Percentiles rank a stretch among this genome's conserved stretches.
Conservation (phyloP, 768 basidiomycete genomes). For the Erythrobasidium yunnanense region DNA sequence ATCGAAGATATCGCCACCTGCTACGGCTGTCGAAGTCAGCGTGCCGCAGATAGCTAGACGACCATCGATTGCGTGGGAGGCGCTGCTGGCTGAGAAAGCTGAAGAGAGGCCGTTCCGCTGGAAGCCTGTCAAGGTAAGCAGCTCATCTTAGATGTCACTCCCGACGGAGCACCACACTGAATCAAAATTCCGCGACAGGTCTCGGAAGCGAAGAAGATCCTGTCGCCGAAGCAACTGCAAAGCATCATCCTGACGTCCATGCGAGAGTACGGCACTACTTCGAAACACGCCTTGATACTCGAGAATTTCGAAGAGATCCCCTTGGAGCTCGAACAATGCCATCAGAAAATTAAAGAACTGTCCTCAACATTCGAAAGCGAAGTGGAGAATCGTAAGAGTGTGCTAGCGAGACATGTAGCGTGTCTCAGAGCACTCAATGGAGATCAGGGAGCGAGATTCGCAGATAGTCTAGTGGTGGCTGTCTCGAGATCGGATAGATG, state of each 20-base stretch:
- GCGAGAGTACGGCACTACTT: not conserved
- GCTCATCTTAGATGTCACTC: not conserved
- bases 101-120: not conserved
- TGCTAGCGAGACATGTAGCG: constrained; percentile 9
- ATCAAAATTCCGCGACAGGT: not conserved
- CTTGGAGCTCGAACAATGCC: constrained; percentile 1
- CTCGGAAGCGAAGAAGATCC: constrained; percentile 3
- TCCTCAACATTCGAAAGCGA: not conserved
- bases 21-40: not conserved
- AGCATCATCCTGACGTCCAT: not conserved
- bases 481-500: not conserved
- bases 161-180: not conserved
- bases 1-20: not conserved
- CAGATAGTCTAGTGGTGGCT: constrained; percentile 1
- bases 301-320: constrained; percentile 2
- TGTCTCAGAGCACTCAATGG: constrained; percentile 10
- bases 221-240: constrained; percentile 4
- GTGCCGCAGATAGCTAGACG: not conserved
- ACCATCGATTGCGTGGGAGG: not conserved
- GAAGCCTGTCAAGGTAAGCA: constrained; percentile 1
- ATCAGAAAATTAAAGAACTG: not conserved
- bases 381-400: not conserved
- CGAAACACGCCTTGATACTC: constrained; percentile 1
- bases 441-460: constrained; percentile 15
- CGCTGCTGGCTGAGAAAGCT: not conserved